phyloP scores from a whole-genome alignment of 371 early-diverging fungal genomes.

The Mortierella sp. region DNA sequence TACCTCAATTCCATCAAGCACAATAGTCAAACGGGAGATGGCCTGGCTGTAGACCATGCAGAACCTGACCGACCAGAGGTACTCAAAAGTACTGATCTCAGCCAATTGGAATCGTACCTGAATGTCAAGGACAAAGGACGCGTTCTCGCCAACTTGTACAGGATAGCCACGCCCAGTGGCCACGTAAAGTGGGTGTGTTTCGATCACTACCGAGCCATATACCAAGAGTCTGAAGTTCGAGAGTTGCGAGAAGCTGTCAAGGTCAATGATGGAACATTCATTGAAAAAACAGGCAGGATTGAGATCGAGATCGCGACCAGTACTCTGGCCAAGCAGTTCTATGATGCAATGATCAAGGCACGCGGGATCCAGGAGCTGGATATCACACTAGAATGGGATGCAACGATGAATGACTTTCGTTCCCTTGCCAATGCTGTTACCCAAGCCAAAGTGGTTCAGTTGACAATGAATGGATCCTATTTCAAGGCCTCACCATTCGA shows the following conservation, averaged over 20 bases:
- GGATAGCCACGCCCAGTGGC: neutral
- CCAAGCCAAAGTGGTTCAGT: slow-evolving; percentile 1
- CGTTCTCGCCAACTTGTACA: slow-evolving; percentile 1
- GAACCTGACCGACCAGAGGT: neutral
- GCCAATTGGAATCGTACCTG: neutral
- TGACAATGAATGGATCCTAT: neutral
- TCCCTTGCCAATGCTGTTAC: neutral
- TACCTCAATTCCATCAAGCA: neutral
- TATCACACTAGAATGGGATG: slow-evolving; percentile 8
- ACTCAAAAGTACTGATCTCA: slow-evolving; percentile 1
- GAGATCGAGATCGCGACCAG: neutral
- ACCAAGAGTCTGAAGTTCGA: neutral
- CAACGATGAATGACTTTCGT: slow-evolving; percentile 9
- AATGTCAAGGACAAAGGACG: neutral
- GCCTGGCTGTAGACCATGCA: too few species aligned
- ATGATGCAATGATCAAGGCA: slow-evolving; percentile 3
- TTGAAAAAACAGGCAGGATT: neutral
- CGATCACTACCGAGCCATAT: neutral
- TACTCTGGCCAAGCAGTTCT: slow-evolving; percentile 5
- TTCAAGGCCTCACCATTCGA: slow-evolving; percentile 2
- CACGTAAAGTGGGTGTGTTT: slow-evolving; percentile 15
- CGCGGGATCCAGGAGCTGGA: slow-evolving; percentile 1
- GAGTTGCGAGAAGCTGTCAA: too few species aligned
- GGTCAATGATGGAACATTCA: too few species aligned
- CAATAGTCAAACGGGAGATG: neutral